Conservation (phyloP, 139 green algal genomes). For the Trebouxia sp. region DNA sequence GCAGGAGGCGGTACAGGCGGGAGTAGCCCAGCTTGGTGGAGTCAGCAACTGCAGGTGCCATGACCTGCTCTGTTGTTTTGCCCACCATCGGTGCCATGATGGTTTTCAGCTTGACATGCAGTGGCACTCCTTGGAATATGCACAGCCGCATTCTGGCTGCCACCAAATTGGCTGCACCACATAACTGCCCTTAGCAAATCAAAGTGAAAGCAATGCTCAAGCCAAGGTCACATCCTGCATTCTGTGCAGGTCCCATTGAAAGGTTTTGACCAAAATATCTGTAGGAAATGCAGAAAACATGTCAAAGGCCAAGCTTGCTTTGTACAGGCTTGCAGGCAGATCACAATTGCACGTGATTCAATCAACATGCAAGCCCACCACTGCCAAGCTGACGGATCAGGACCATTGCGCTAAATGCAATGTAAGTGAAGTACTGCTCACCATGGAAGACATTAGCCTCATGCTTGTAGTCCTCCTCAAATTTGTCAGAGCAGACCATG, state of each 20-base stretch:
- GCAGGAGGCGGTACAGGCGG: slow-evolving; percentile 44
- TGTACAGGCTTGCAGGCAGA: too few relatives aligned
- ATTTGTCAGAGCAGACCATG: neutral
- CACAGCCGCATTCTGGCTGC: neutral
- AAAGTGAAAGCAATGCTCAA: neutral
- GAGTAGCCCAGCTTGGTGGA: slow-evolving; percentile 50
- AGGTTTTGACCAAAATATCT: too few relatives aligned
- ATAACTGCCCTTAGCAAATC: neutral
- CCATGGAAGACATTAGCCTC: slow-evolving; percentile 8
- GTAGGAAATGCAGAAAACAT: too few relatives aligned
- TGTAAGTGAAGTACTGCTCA: too few relatives aligned
- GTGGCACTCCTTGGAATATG: slow-evolving; percentile 30
- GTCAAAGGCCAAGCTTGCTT: too few relatives aligned
- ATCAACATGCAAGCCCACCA: too few relatives aligned
- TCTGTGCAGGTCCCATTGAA: too few relatives aligned
- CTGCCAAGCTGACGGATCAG: too few relatives aligned
- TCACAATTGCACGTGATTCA: too few relatives aligned
- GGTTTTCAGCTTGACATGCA: neutral
- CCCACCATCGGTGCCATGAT: slow-evolving; percentile 19
- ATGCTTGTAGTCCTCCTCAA: slow-evolving; percentile 8
- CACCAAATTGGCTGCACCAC: slow-evolving; percentile 17
- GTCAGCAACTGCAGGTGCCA: slow-evolving; percentile 45
- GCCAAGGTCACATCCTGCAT: neutral
- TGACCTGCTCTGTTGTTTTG: slow-evolving; percentile 9
- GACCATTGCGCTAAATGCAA: too few relatives aligned